A percentile compares a stretch with the other conserved stretches of the same genome.
These are phyloP conservation scores for Dactylorhiza incarnata DNA, from an alignment of 106 monocot genomes.

Conservation along the genomic window DNA sequence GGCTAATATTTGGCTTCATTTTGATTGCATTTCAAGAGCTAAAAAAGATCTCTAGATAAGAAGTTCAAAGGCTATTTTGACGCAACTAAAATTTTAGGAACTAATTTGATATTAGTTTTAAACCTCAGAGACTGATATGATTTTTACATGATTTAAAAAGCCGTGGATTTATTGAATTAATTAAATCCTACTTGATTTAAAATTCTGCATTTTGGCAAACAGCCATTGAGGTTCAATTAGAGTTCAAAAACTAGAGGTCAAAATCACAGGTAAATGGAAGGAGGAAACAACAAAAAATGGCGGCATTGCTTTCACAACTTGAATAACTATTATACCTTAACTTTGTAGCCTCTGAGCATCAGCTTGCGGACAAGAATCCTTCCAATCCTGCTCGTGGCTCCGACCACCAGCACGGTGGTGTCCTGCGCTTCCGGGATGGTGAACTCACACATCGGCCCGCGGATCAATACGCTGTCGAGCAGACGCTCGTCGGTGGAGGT, in stretches of 20 bases:
- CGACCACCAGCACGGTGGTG: conserved; percentile 87
- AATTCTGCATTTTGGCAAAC: no score
- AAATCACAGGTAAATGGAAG: neutral
- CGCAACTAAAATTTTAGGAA: no score
- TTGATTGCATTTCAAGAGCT: no score
- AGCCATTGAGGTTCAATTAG: no score
- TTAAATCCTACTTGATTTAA: no score
- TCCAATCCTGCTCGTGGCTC: conserved; percentile 89
- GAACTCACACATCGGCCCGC: conserved; percentile 95
- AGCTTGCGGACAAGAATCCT: conserved; percentile 88
- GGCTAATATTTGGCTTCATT: no score
- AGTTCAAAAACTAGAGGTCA: neutral
- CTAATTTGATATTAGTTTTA: no score
- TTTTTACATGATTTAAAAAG: no score
- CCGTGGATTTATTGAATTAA: no score
- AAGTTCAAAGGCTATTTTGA: no score
- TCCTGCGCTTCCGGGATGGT: conserved; percentile 82
- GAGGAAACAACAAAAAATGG: neutral
- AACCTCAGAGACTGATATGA: no score
- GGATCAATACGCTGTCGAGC: conserved; percentile 35
- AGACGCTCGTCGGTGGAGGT: conserved; percentile 43
- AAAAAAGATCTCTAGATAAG: no score
- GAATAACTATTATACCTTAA: conserved; percentile 48
- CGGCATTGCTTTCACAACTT: neutral
- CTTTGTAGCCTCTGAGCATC: conserved; percentile 89